Evolutionary conservation across 78 protist genomes (phyloP), one percentile per base, ranked within the genome.

Genomic region (Protostelium mycophagum): DNA sequence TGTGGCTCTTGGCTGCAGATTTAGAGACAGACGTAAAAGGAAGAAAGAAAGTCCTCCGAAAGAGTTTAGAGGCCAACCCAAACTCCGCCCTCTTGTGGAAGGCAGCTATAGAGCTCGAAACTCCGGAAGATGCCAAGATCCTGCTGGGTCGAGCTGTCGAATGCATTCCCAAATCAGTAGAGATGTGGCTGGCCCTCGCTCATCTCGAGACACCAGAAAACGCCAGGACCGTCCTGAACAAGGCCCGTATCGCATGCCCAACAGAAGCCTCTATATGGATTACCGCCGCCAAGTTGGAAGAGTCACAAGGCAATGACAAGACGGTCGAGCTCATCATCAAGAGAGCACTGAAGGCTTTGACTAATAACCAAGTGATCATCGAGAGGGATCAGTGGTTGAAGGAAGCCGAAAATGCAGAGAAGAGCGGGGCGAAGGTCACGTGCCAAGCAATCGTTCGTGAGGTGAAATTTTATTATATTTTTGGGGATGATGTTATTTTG

Each of bases 141-240:
- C 34, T 98, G 35, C 91, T 98, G 1, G 93, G 93, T 28, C 91
- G 98, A 36, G 99, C 99, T 0, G 98, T 97, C 34, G 98, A 98
- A 91, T 95, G 97, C 88, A 93, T 95, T 0, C 94, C 97, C 1
- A 85, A 89, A 36, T 34, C 90, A 10, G 98, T 96, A 0, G 99
- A 98, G 38, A 35, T 98, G 85, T 98, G 99, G 99, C 92, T 98
- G 36, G 99, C 99, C 9, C 90, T 98, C 63, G 99, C 99, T 28
- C 90, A 94, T 39, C 96, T 98, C 36, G 98, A 97, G 89, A 63
- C 96, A 37, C 96, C 97, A 84, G 92, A 93, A 25, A 91, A 93
- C 28, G 99, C 99, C 28, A 29, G 94, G 10, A 91, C 90, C 29
- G 98, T 97, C 63, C 94, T 98, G 51, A 98, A 98, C 93, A 63